A percentile compares a stretch with the other conserved stretches of the same genome.
Conservation (phyloP, 495 filamentous ascomycete species). For the Podospora comata region DNA sequence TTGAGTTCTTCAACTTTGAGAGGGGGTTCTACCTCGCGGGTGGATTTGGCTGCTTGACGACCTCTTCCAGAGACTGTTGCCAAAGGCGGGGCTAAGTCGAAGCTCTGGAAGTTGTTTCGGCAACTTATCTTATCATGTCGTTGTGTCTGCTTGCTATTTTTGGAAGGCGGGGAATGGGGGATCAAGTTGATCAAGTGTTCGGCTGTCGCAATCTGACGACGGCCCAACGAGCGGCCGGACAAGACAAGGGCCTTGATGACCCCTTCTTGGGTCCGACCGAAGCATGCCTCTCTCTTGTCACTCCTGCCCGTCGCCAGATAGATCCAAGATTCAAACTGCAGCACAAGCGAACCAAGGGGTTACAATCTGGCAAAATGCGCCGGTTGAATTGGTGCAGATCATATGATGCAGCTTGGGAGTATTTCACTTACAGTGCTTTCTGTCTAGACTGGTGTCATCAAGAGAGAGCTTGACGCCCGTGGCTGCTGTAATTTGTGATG, state of each 20-base stretch:
- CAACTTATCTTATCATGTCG: conserved; percentile 29
- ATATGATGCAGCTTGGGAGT: conserved; percentile 45
- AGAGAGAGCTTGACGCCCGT: not conserved
- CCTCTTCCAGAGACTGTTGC: not conserved
- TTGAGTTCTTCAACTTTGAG: not conserved
- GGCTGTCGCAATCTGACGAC: conserved; percentile 12
- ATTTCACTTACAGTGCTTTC: conserved; percentile 14
- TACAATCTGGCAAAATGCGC: conserved; percentile 43
- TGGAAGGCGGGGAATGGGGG: conserved; percentile 4
- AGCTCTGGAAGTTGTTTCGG: conserved; percentile 14
- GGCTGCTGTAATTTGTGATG: not conserved
- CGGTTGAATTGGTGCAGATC: conserved; percentile 47
- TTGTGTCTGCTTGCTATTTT: conserved; percentile 19
- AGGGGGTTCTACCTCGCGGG: not conserved
- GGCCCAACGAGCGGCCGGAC: conserved; percentile 15
- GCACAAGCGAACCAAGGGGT: conserved; percentile 23
- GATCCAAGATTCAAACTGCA: conserved; percentile 24
- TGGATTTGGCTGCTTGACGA: not conserved
- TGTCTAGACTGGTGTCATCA: conserved; percentile 9
- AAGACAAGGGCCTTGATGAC: not conserved
- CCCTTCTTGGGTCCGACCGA: not conserved
- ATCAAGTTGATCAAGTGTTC: conserved; percentile 7
- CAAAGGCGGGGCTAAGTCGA: not conserved
- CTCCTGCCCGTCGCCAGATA: conserved; percentile 6
- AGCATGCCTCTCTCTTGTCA: not conserved